Conservation (phyloP, 495 filamentous ascomycete genomes). For the Aspergillus steynii region DNA sequence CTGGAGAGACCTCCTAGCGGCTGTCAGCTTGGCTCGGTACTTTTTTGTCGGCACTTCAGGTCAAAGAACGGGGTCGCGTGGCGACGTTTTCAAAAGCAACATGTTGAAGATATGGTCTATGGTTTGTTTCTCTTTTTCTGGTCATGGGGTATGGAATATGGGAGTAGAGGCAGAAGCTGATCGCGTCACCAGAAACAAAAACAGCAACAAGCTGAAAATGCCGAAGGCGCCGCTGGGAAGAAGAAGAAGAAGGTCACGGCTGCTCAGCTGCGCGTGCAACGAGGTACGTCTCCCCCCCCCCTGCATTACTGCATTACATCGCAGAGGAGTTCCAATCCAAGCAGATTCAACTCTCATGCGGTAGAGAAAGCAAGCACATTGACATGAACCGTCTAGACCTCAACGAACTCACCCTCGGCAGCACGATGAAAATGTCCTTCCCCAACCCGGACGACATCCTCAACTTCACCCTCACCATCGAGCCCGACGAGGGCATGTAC, state of each 20-base stretch:
- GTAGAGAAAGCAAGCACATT: not conserved
- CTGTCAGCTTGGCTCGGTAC: not conserved
- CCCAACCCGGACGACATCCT: constrained; percentile 95
- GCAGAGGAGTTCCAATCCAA: too few species aligned
- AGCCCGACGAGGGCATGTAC: constrained; percentile 98
- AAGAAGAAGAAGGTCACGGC: constrained; percentile 99
- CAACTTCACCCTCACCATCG: constrained; percentile 90
- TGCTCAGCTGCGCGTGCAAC: constrained; percentile 92
- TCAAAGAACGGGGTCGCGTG: not conserved
- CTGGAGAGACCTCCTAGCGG: not conserved
- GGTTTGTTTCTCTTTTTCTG: constrained; percentile 52
- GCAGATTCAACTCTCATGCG: too few species aligned
- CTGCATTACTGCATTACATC: not conserved
- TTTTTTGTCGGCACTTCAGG: not conserved
- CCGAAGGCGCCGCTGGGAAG: constrained; percentile 69
- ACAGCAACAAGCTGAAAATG: constrained; percentile 90
- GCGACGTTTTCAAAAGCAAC: constrained; percentile 35
- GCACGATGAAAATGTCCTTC: constrained; percentile 90
- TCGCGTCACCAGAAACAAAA: constrained; percentile 66
- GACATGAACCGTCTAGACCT: constrained; percentile 61
- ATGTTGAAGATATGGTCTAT: constrained; percentile 99
- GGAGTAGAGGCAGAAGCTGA: not conserved
- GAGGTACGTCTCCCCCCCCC: constrained; percentile 59
- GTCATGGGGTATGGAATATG: not conserved
- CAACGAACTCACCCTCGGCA: constrained; percentile 83